These are phyloP conservation scores for Cutaneotrichosporon arboriforme DNA, from an alignment of 1,284 basidiomycete genomes.

Conservation along the genomic window DNA sequence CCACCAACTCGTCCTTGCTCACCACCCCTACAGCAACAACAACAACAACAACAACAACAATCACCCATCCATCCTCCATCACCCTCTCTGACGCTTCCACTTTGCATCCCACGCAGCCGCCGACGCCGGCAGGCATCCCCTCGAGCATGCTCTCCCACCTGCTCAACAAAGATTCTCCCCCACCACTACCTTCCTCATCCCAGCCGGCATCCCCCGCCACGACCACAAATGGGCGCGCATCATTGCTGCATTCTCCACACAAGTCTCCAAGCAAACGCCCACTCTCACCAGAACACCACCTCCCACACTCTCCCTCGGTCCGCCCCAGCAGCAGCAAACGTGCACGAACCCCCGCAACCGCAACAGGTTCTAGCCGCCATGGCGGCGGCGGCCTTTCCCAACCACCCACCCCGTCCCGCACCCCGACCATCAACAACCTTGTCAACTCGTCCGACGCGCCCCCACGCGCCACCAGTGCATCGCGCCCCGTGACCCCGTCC, in stretches of 20 bases:
- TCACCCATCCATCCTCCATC: conserved; percentile 2
- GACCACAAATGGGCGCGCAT: not conserved
- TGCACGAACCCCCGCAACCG: no score
- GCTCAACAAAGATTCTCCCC: conserved; percentile 5
- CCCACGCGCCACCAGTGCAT: not conserved
- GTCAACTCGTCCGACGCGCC: conserved; percentile 10
- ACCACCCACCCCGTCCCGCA: conserved; percentile 10
- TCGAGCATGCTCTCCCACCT: conserved; percentile 6
- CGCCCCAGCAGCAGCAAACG: no score
- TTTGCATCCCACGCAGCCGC: not conserved
- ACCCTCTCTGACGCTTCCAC: not conserved
- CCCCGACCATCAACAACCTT: conserved; percentile 5
- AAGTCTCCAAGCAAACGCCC: conserved; percentile 3
- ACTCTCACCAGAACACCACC: not conserved
- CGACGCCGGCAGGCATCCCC: no score
- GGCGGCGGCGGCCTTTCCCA: not conserved
- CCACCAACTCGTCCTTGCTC: not conserved
- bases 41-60: not conserved
- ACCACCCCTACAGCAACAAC: not conserved
- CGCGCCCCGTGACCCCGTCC: conserved; percentile 3
- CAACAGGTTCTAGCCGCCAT: not conserved
- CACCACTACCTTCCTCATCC: not conserved
- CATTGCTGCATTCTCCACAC: not conserved
- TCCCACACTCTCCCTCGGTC: not conserved
- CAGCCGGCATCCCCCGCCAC: not conserved